Evolutionary conservation across 352 stramenopile species (phyloP), one percentile per base, ranked within the genome.

Genomic region (Pythium volutum): DNA sequence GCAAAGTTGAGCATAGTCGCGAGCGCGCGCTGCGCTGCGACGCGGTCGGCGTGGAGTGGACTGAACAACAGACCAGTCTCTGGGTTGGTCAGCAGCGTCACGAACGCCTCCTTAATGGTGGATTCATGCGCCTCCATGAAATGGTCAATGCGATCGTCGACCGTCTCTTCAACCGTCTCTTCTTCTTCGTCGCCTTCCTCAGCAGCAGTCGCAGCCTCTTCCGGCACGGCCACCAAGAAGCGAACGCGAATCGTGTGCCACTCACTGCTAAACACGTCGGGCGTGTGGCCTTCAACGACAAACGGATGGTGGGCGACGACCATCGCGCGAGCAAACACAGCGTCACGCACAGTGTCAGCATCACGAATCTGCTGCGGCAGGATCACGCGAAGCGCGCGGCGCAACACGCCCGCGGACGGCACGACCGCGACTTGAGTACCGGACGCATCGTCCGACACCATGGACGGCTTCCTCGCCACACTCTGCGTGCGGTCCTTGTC

Each of bases 1-100:
- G 82, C 78, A 59, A 93, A 96, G 18, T 87, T 74, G 4, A 94
- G 77, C 41, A 96, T 59, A 20, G 84, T 81, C 27, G 79, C 78
- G 3, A 96, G 33, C n/a, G 73, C 73, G 5, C 87, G 83, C 52
- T 94, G 85, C 12, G 79, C 84, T 29, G 73, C 77, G 23, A 87
- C 62, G 4, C 85, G 83, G 53, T 90, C 70, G 9, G 82, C 55
- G 31, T 60, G 42, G 25, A 73, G 70, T 8, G 58, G 34, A 12
- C 82, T 88, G 52, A 84, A 91, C 12, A 96, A 52, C 33, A 80
- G 69, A n/a, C 82, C 82, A 2, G 53, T 64, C 6, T 67, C 59
- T 25, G 68, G 49, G 27, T 81, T 66, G 4, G 81, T 73, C 18
- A 91, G 49, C 7, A 91, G 39, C 14, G 77, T 55, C 26, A 79